These are phyloP conservation scores for Spirogloea muscicola DNA, from an alignment of 139 green algal genomes.

Conservation along the genomic window DNA sequence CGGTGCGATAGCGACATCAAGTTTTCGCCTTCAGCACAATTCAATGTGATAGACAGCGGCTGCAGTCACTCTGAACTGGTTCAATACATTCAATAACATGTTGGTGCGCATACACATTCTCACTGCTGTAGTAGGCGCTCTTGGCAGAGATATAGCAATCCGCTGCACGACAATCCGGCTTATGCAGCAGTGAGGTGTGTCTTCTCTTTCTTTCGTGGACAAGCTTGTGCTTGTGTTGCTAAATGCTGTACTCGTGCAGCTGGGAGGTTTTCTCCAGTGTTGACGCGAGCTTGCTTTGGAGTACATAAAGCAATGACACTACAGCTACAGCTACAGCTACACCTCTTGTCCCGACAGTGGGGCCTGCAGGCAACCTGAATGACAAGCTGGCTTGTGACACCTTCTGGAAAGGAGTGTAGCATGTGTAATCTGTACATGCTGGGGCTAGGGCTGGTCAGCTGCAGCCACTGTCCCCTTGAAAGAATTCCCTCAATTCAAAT, in stretches of 20 bases:
- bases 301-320: too few relatives aligned
- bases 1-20: too few relatives aligned
- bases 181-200: slow-evolving; percentile 4
- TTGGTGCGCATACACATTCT: not conserved
- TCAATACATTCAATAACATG: not conserved
- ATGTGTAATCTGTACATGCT: too few relatives aligned
- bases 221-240: not conserved
- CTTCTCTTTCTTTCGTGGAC: too few relatives aligned
- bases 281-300: not conserved
- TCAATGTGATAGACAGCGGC: not conserved
- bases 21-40: not conserved
- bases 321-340: too few relatives aligned
- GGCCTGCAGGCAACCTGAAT: too few relatives aligned
- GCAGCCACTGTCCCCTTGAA: not conserved
- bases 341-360: too few relatives aligned
- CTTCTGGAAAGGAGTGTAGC: too few relatives aligned
- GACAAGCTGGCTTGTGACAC: too few relatives aligned
- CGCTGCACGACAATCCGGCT: slow-evolving; percentile 9
- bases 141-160: slow-evolving; percentile 10
- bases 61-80: not conserved
- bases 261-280: not conserved
- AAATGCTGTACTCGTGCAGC: too few relatives aligned
- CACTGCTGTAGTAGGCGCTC: not conserved
- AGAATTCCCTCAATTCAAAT: not conserved
- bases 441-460: too few relatives aligned